phyloP scores from a whole-genome alignment of 2,329 filamentous ascomycete species.

The Trichoderma brevicompactum region DNA sequence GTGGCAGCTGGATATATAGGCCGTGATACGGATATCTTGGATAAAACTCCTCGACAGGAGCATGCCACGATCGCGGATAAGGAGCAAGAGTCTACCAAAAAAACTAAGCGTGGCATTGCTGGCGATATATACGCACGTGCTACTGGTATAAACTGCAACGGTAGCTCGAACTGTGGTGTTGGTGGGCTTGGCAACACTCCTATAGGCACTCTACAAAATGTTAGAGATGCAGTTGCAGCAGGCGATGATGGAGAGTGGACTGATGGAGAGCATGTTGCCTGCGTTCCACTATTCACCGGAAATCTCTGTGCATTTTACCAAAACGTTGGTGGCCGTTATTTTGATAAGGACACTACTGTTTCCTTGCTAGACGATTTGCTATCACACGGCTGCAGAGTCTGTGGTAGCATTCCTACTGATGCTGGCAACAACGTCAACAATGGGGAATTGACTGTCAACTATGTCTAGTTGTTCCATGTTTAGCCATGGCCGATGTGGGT shows the following conservation, averaged over 20 bases:
- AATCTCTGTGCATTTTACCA: constrained; percentile 30
- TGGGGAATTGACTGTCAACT: constrained; percentile 32
- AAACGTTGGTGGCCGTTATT: constrained; percentile 26
- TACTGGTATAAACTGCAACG: not conserved
- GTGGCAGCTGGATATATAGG: constrained; percentile 22
- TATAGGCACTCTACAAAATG: not conserved
- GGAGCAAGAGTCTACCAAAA: not conserved
- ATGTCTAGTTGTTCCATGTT: not conserved
- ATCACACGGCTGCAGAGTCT: constrained; percentile 25
- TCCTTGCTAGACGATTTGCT: constrained; percentile 11
- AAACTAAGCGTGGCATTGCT: not conserved
- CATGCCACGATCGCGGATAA: not conserved
- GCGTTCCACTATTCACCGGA: constrained; percentile 25
- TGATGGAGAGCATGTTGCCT: constrained; percentile 28
- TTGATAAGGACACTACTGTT: constrained; percentile 27
- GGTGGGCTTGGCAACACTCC: not conserved
- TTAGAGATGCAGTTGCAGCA: not conserved
- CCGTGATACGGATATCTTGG: constrained; percentile 2
- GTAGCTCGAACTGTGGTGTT: not conserved
- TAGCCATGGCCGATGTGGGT: too few species aligned
- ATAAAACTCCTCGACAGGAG: not conserved
- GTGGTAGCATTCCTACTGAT: constrained; percentile 30
- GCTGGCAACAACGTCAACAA: constrained; percentile 29
- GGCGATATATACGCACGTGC: not conserved
- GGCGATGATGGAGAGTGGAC: not conserved